These are phyloP conservation scores for Quercus lobata DNA, from an alignment of 331 rosid species.

Conservation along the genomic window DNA sequence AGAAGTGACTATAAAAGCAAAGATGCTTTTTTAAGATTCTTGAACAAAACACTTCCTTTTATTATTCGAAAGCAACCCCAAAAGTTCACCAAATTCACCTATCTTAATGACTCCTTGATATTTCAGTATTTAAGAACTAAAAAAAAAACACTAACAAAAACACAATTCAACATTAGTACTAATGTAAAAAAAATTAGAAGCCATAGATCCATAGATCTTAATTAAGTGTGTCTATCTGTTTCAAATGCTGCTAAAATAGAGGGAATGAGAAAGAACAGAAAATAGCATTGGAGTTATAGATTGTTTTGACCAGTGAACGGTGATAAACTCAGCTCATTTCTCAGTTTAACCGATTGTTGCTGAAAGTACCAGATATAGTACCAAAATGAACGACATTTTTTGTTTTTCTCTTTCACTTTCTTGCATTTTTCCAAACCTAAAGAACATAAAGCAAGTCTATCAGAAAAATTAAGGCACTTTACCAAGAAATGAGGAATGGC, in stretches of 20 bases:
- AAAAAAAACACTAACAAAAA: no score
- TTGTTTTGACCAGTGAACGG: neutral
- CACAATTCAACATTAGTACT: no score
- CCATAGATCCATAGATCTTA: no score
- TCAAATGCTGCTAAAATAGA: no score
- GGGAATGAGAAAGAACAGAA: neutral
- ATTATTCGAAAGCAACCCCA: neutral
- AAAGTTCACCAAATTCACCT: neutral
- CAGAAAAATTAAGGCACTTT: neutral
- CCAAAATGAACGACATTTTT: neutral
- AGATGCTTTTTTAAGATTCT: neutral
- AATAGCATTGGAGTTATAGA: neutral
- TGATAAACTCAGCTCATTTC: no score
- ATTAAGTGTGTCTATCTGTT: neutral
- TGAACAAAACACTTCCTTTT: neutral
- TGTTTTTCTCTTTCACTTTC: neutral
- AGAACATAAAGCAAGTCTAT: slow-evolving; percentile 1
- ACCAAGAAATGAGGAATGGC: slow-evolving; percentile 95
- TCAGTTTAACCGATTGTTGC: neutral
- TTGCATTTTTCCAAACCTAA: neutral
- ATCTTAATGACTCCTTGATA: neutral
- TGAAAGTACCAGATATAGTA: neutral
- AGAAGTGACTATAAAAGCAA: slow-evolving; percentile 7
- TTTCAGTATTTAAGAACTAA: no score
- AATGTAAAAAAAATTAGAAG: neutral